Conservation (phyloP, 805 yeast genomes). For the Cyberlindnera mrakii region DNA sequence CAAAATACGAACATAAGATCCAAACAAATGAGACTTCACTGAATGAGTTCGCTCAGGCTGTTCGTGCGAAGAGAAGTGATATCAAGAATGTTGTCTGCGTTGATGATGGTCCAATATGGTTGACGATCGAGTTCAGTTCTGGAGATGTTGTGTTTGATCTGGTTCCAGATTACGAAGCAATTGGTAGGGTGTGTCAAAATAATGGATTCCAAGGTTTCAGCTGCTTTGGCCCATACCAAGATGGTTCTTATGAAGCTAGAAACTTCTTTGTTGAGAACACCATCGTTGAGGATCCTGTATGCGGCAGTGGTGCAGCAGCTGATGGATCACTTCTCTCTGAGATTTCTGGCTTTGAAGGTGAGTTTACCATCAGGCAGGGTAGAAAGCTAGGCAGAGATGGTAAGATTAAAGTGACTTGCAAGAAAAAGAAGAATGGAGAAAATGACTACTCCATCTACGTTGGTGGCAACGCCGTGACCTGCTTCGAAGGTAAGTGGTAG, state of each 20-base stretch:
- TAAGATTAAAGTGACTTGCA: constrained; percentile 23
- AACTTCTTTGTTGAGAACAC: constrained; percentile 29
- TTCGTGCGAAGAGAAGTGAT: constrained; percentile 7
- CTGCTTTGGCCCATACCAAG: constrained; percentile 30
- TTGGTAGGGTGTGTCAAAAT: constrained; percentile 18
- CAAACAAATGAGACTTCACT: constrained; percentile 9
- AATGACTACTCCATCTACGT: constrained; percentile 21
- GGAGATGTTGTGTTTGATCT: constrained; percentile 29
- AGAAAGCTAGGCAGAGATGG: constrained; percentile 36
- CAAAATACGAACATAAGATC: constrained; percentile 5
- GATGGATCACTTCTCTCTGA: constrained; percentile 26
- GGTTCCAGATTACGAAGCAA: constrained; percentile 25
- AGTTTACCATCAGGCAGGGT: constrained; percentile 32
- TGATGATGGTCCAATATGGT: constrained; percentile 45
- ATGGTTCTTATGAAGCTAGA: constrained; percentile 31
- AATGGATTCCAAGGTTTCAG: constrained; percentile 29
- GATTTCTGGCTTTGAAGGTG: constrained; percentile 14
- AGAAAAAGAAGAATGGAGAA: constrained; percentile 6
- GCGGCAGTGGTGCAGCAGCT: constrained; percentile 45
- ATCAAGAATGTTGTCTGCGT: constrained; percentile 24
- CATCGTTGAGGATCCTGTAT: constrained; percentile 46
- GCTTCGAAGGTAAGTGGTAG: constrained; percentile 28
- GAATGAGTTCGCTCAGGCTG: constrained; percentile 9
- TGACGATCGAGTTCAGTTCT: constrained; percentile 28
- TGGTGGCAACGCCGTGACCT: constrained; percentile 36